Evolutionary conservation across 139 green algal species (phyloP).

Genomic region (Chlamydomonas sphaeroides): DNA sequence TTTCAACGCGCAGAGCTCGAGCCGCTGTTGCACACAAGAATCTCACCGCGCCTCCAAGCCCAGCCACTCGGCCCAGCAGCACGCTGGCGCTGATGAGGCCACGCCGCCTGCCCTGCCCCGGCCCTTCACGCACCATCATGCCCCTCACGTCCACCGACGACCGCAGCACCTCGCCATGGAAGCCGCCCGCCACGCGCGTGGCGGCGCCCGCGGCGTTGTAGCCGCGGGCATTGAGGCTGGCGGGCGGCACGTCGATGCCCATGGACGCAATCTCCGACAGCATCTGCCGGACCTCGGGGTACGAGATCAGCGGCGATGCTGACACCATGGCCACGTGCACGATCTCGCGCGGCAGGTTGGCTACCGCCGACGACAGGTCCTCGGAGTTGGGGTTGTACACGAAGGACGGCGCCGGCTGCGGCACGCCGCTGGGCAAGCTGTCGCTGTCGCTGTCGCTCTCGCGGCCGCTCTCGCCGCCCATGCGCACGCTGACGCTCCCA

Average conservation of each 20-base stretch:
- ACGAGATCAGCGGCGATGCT: constrained; percentile 1
- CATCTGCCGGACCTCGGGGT: constrained; percentile 36
- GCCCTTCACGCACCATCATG: constrained; percentile 19
- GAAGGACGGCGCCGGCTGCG: constrained; percentile 1
- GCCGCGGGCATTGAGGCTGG: not conserved
- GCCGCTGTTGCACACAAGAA: too few relatives aligned
- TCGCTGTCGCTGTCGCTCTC: too few relatives aligned
- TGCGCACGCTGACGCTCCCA: too few relatives aligned
- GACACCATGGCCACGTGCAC: constrained; percentile 27
- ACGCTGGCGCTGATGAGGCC: too few relatives aligned
- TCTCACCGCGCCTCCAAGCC: not conserved
- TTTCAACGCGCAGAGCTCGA: too few relatives aligned
- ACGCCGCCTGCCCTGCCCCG: too few relatives aligned
- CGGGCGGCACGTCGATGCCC: constrained; percentile 12
- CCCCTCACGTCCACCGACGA: constrained; percentile 12
- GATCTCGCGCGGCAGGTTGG: constrained; percentile 33
- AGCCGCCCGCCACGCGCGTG: constrained; percentile 1
- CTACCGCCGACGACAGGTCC: constrained; percentile 16
- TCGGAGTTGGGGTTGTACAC: not conserved
- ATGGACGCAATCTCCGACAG: constrained; percentile 10
- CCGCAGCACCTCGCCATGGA: constrained; percentile 26
- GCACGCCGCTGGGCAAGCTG: not conserved
- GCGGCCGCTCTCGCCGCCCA: not conserved
- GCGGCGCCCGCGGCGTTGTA: not conserved
- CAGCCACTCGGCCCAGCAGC: too few relatives aligned